Evolutionary conservation across 805 yeast species (phyloP).

Genomic region (Cyberlindnera mrakii): DNA sequence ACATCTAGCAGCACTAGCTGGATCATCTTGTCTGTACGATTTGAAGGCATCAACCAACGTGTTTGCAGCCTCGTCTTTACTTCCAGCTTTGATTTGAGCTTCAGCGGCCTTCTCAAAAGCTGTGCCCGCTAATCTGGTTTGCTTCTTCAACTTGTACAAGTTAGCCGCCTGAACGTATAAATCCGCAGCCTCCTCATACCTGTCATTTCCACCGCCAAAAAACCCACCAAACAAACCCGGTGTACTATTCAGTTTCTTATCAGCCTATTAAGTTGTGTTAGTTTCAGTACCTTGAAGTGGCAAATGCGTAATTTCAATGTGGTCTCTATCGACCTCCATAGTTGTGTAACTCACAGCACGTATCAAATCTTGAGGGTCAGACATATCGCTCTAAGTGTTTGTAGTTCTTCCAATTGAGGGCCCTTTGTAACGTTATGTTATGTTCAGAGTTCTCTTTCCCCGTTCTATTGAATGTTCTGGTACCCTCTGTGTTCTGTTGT

Average conservation of each 20-base stretch:
- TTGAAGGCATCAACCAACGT: conserved; percentile 87
- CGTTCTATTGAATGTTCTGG: no score
- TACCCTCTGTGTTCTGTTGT: no score
- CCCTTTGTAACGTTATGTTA: no score
- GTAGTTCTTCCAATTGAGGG: no score
- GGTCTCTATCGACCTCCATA: no score
- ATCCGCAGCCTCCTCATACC: conserved; percentile 90
- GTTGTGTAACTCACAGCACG: conserved; percentile 24
- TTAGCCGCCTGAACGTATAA: conserved; percentile 92
- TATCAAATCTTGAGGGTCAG: conserved; percentile 29
- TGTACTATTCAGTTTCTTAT: conserved; percentile 61
- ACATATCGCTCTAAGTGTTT: conserved; percentile 2
- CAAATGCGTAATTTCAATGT: no score
- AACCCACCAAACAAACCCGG: conserved; percentile 57
- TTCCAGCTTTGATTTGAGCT: conserved; percentile 65
- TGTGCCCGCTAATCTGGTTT: conserved; percentile 68
- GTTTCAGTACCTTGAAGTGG: background rate
- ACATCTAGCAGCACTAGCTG: conserved; percentile 70
- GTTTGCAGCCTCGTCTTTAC: conserved; percentile 88
- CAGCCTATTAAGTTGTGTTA: conserved; percentile 41
- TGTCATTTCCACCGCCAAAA: conserved; percentile 45
- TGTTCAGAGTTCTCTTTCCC: no score
- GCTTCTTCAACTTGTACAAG: conserved; percentile 69
- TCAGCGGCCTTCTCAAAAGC: conserved; percentile 84
- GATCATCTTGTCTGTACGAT: conserved; percentile 69